phyloP scores from a whole-genome alignment of 306 rosid species.

The Calophaca sinica region DNA sequence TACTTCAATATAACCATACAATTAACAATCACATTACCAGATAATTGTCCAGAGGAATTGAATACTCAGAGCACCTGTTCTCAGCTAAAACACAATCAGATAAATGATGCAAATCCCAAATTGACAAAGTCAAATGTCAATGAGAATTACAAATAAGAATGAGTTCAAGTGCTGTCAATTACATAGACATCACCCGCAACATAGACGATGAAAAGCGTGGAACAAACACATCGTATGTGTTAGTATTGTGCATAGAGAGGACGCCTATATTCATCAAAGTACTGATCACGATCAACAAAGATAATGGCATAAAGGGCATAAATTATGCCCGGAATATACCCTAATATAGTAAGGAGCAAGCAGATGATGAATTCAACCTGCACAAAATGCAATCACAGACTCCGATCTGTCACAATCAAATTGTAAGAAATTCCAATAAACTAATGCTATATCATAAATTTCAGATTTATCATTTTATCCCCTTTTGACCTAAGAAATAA shows the following conservation, averaged over 20 bases:
- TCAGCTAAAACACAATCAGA: constrained; percentile 1
- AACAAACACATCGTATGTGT: neutral
- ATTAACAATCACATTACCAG: constrained; percentile 18
- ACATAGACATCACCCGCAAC: neutral
- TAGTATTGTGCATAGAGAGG: constrained; percentile 68
- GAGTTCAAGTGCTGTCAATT: constrained; percentile 6
- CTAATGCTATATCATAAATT: neutral
- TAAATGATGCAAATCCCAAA: constrained; percentile 23
- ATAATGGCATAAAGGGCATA: constrained; percentile 89
- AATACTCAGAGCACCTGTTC: constrained; percentile 6
- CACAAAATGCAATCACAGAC: constrained; percentile 26
- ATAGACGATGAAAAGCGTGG: neutral
- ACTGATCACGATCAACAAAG: constrained; percentile 86
- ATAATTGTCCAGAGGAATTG: neutral
- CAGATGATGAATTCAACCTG: constrained; percentile 89
- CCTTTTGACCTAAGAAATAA: too few species aligned
- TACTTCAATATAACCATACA: neutral
- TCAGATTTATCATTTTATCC: neutral
- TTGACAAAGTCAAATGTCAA: neutral
- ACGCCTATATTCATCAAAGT: constrained; percentile 82
- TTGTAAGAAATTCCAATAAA: neutral
- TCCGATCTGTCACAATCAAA: constrained; percentile 22
- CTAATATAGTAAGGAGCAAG: constrained; percentile 80
- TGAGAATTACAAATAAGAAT: constrained; percentile 11
- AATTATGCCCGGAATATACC: constrained; percentile 91